phyloP scores from a whole-genome alignment of 495 filamentous ascomycete genomes.

The Neurospora discreta region DNA sequence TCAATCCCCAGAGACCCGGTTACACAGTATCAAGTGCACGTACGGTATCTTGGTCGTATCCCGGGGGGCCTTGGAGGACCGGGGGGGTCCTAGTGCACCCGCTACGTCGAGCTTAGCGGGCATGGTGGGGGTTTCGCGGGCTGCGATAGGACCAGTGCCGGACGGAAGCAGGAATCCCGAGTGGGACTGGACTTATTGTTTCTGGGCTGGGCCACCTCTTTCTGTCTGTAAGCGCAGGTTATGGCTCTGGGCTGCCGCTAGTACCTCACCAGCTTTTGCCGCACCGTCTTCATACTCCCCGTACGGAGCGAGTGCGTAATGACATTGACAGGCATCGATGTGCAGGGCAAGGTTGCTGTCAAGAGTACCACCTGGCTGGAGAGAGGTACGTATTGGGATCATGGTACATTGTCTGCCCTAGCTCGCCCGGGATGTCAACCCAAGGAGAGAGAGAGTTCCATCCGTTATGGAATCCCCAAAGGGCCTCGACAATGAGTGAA shows the following conservation, averaged over 20 bases:
- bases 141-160: neutral
- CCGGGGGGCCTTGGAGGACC: neutral
- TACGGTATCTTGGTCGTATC: neutral
- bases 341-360: neutral
- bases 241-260: neutral
- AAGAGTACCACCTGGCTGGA: neutral
- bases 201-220: neutral
- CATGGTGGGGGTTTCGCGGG: neutral
- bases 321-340: neutral
- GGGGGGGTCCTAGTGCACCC: neutral
- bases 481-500: conserved; percentile 6
- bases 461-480: conserved; percentile 1
- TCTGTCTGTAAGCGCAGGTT: neutral
- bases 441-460: neutral
- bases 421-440: neutral
- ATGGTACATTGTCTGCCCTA: neutral
- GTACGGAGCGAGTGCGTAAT: neutral
- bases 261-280: neutral
- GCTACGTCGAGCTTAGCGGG: neutral
- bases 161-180: neutral
- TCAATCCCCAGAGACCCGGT: neutral
- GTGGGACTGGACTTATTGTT: neutral
- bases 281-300: neutral
- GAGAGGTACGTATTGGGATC: neutral
- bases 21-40: neutral